phyloP scores from a whole-genome alignment of 257 asterid genomes.

The Nyctanthes arbortristis region DNA sequence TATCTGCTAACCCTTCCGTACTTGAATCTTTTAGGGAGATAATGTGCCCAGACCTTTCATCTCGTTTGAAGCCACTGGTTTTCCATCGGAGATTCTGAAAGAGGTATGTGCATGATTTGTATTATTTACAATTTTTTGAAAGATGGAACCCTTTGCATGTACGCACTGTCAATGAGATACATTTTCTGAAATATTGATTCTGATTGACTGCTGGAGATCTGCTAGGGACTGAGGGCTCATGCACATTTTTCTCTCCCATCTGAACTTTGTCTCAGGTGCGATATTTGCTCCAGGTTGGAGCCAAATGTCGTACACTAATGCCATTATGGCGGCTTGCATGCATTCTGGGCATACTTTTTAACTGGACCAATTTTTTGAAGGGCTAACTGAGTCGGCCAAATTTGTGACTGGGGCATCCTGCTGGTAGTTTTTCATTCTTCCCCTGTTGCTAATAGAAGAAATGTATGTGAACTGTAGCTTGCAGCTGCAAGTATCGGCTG shows the following conservation, averaged over 20 bases:
- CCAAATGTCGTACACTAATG: constrained; percentile 88
- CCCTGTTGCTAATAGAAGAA: constrained; percentile 75
- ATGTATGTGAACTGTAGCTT: constrained; percentile 79
- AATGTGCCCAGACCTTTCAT: constrained; percentile 76
- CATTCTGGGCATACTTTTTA: constrained; percentile 75
- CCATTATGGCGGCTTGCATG: constrained; percentile 69
- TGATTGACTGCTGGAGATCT: constrained; percentile 52
- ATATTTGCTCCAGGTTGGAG: constrained; percentile 99
- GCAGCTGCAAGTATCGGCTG: constrained; percentile 70
- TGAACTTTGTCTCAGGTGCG: constrained; percentile 96
- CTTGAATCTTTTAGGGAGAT: constrained; percentile 61
- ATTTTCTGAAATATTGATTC: constrained; percentile 25
- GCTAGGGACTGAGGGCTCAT: constrained; percentile 53
- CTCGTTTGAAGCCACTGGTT: constrained; percentile 75
- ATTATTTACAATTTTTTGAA: constrained; percentile 15
- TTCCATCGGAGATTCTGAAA: constrained; percentile 82
- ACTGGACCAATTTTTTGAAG: constrained; percentile 78
- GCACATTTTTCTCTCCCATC: constrained; percentile 43
- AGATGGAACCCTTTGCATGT: constrained; percentile 21
- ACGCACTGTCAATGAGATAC: constrained; percentile 19
- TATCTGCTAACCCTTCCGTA: constrained; percentile 11
- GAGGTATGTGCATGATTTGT: constrained; percentile 64
- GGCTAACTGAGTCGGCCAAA: constrained; percentile 83
- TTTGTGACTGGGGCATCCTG: constrained; percentile 66
- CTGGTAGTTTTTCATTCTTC: constrained; percentile 76